Percentiles rank a stretch among this genome's conserved stretches.
Evolutionary conservation across 768 basidiomycete species (phyloP).

Genomic region (Pleurotus eryngii): DNA sequence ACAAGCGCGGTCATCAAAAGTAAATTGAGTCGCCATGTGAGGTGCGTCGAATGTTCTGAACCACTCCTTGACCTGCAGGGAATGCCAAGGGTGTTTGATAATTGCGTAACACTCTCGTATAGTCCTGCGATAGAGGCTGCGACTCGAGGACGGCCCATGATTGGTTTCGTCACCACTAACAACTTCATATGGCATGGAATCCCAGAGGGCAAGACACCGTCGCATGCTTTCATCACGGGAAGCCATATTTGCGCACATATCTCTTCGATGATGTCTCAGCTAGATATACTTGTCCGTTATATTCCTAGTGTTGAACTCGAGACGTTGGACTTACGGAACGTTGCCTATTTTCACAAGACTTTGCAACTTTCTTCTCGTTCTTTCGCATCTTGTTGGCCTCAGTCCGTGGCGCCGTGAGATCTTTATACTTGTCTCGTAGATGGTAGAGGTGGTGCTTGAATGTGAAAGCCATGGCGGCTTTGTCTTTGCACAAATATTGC

Average conservation of each 20-base stretch:
- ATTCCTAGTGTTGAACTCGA: too few relatives aligned
- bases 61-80: background rate
- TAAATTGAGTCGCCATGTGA: conserved; percentile 9
- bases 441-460: conserved; percentile 1
- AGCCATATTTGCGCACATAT: background rate
- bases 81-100: conserved; percentile 7
- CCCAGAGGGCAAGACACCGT: background rate
- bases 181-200: background rate
- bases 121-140: too few relatives aligned
- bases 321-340: too few relatives aligned
- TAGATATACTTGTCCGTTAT: background rate
- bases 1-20: background rate
- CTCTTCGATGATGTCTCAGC: background rate
- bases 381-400: too few relatives aligned
- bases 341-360: too few relatives aligned
- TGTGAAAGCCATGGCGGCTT: background rate
- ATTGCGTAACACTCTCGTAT: background rate
- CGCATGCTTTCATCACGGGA: background rate
- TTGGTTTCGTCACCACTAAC: background rate
- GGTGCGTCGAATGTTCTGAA: conserved; percentile 8
- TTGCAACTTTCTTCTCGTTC: too few relatives aligned
- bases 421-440: background rate
- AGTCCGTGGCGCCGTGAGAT: too few relatives aligned
- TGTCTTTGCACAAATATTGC: background rate
- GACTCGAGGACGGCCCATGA: background rate